phyloP scores from a whole-genome alignment of 2,329 filamentous ascomycete species.

The Aspergillus chevalieri region DNA sequence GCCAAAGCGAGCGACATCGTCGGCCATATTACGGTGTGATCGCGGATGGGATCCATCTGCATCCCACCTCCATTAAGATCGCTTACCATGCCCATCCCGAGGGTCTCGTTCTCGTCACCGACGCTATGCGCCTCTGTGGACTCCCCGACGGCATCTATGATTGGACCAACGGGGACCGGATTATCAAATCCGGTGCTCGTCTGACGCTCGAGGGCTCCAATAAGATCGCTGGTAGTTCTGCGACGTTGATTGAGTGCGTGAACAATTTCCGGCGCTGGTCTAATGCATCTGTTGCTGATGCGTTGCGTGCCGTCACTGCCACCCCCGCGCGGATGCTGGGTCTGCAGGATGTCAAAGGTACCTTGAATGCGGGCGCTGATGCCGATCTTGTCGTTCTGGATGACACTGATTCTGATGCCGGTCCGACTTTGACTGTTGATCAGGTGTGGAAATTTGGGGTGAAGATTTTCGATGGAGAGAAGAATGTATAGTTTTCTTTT shows the following conservation, averaged over 20 bases:
- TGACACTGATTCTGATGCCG: conserved; percentile 27
- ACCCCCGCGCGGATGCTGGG: conserved; percentile 35
- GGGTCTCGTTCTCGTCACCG: conserved; percentile 83
- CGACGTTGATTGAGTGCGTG: conserved; percentile 39
- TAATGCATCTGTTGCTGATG: conserved; percentile 32
- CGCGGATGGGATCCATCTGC: conserved; percentile 82
- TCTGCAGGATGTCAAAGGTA: conserved; percentile 34
- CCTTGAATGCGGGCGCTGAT: conserved; percentile 35
- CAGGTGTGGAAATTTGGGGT: conserved; percentile 41
- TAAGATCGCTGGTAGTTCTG: conserved; percentile 65
- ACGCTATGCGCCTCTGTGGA: conserved; percentile 83
- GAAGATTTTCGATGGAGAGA: conserved; percentile 33
- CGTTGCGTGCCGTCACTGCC: conserved; percentile 36
- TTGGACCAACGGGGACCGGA: conserved; percentile 69
- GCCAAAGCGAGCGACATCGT: conserved; percentile 49
- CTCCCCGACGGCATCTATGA: conserved; percentile 77
- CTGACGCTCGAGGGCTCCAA: conserved; percentile 72
- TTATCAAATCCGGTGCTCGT: conserved; percentile 57
- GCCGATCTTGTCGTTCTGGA: conserved; percentile 37
- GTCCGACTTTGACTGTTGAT: conserved; percentile 31
- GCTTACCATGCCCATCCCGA: conserved; percentile 79
- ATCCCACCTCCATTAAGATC: conserved; percentile 82
- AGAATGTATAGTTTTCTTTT: conserved; percentile 14
- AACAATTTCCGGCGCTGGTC: conserved; percentile 41
- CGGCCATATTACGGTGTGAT: conserved; percentile 82